phyloP scores from a whole-genome alignment of 1,139 yeast species.

The Hyphopichia pseudoburtonii region DNA sequence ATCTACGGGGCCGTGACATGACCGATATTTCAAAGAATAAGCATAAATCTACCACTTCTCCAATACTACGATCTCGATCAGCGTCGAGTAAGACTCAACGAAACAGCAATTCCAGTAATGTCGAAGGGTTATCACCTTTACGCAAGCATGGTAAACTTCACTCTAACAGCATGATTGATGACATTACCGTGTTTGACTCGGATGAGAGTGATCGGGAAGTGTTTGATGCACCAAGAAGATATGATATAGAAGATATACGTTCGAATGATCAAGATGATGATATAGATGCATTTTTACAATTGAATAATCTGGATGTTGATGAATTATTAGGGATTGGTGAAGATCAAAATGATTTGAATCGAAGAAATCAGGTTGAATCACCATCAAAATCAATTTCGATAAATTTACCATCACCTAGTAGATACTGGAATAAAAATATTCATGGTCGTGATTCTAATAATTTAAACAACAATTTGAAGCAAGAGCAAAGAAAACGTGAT shows the following conservation, averaged over 20 bases:
- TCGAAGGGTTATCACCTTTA: too few species aligned
- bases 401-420: constrained; percentile 1
- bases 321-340: not conserved
- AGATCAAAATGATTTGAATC: not conserved
- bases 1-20: not conserved
- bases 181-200: constrained; percentile 1
- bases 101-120: not conserved
- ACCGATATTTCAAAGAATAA: not conserved
- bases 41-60: too few species aligned
- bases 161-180: constrained; percentile 1
- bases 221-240: not conserved
- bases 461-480: constrained; percentile 4
- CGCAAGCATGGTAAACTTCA: too few species aligned
- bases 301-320: not conserved
- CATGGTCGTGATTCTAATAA: not conserved
- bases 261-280: not conserved
- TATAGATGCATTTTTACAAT: not conserved
- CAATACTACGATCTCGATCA: not conserved
- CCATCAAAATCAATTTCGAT: not conserved
- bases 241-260: not conserved
- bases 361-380: constrained; percentile 1
- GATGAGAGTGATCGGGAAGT: not conserved
- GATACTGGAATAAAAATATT: not conserved
- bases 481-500: constrained; percentile 1
- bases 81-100: not conserved